These are phyloP conservation scores for Cantharellus cinnabarinus DNA, from an alignment of 768 basidiomycete genomes.

Conservation along the genomic window DNA sequence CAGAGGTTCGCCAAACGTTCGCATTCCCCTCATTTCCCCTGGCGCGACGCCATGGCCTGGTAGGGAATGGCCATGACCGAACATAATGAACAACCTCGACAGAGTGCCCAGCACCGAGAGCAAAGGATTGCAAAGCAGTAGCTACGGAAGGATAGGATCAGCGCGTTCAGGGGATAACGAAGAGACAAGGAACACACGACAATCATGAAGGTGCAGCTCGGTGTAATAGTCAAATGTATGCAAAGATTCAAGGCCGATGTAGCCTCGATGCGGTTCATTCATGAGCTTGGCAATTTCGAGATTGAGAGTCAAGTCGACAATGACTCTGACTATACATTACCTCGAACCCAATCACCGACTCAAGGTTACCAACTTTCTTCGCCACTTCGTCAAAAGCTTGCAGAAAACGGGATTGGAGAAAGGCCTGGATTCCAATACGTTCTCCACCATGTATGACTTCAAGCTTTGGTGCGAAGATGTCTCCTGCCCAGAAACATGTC, in stretches of 20 bases:
- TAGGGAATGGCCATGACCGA: constrained; percentile 79
- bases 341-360: constrained; percentile 78
- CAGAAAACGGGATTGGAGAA: constrained; percentile 65
- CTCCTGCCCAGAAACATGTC: constrained; percentile 17
- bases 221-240: constrained; percentile 87
- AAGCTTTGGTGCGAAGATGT: constrained; percentile 34
- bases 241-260: constrained; percentile 61
- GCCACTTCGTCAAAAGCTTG: constrained; percentile 55
- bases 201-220: constrained; percentile 65
- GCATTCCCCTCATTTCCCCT: constrained; percentile 37
- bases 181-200: constrained; percentile 24
- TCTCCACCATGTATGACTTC: constrained; percentile 20
- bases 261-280: constrained; percentile 91
- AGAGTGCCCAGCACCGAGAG: constrained; percentile 76
- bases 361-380: constrained; percentile 45
- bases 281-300: constrained; percentile 35
- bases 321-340: constrained; percentile 21
- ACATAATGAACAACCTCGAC: constrained; percentile 61
- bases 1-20: constrained; percentile 46
- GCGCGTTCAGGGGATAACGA: not conserved
- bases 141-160: constrained; percentile 22
- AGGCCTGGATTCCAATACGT: constrained; percentile 50
- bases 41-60: constrained; percentile 34
- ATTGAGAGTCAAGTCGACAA: not conserved
- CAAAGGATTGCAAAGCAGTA: constrained; percentile 72